Evolutionary conservation across 805 yeast genomes (phyloP), one percentile per base, ranked within the genome.

Genomic region (Schwanniomyces sp.): DNA sequence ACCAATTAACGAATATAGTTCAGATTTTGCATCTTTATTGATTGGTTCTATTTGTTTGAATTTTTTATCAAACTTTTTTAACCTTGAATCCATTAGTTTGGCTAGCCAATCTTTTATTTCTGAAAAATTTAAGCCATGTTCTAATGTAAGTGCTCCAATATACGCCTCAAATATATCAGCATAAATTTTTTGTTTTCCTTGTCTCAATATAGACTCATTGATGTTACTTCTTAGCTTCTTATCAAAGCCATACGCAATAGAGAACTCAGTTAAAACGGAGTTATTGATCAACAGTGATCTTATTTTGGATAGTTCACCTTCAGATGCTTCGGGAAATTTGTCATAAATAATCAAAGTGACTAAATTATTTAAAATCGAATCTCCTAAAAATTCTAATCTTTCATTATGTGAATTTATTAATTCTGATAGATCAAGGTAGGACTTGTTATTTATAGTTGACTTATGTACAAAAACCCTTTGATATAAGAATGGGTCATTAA

Each of bases 161-260:
- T 92, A 92, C 0, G 98, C 97, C 67, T 94, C 99, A 62, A 92
- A 88, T 0, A 87, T 82, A 72, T 92, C 99, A 0, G 98, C 96
- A 58, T 78, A 79, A 4, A 87, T 71, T 61, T 94, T 94, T 52
- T 79, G 79, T 49, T 77, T 81, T 7, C 88, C 88, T 29, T 71
- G 69, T 26, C 67, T 62, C 45, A 77, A 72, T 11, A 72, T 57
- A 4, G 64, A 62, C 28, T 71, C 79, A 47, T 79, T 81, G 29
- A 76, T 72, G 53, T 78, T 75, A 45, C 77, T 72, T 47, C 76
- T 74, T 52, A 89, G 66, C 45, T 71, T 70, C 49, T 79, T 74
- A 52, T 82, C 85, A 49, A 91, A 78, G 0, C 83, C 85, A 65
- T 92, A 92, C 7, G 75, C 59, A 25, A 76, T 67, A 0, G 96